These are phyloP conservation scores for Cladophialophora bantiana DNA, from an alignment of 2,329 filamentous ascomycete species.

Conservation along the genomic window DNA sequence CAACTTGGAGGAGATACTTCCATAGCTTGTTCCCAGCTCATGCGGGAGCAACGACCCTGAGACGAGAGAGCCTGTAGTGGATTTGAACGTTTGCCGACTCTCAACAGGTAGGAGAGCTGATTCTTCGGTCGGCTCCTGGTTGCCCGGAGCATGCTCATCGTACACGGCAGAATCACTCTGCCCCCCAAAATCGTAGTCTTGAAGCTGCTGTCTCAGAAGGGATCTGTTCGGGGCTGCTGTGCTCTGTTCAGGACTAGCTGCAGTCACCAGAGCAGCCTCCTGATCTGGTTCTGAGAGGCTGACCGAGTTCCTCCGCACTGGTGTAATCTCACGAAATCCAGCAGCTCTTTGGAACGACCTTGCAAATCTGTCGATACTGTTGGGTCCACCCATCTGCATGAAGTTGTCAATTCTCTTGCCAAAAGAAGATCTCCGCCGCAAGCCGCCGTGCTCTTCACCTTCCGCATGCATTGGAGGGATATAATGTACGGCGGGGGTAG, in stretches of 20 bases:
- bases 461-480: slow-evolving; percentile 29
- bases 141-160: slow-evolving; percentile 36
- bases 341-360: slow-evolving; percentile 91
- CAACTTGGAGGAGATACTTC: slow-evolving; percentile 63
- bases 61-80: slow-evolving; percentile 18
- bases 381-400: slow-evolving; percentile 81
- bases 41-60: slow-evolving; percentile 22
- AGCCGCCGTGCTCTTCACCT: slow-evolving; percentile 32
- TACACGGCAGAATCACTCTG: slow-evolving; percentile 41
- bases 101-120: slow-evolving; percentile 33
- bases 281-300: slow-evolving; percentile 63
- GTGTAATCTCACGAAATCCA: slow-evolving; percentile 85
- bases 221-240: slow-evolving; percentile 40
- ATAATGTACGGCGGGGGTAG: slow-evolving; percentile 30
- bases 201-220: slow-evolving; percentile 43
- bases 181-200: slow-evolving; percentile 31
- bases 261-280: slow-evolving; percentile 54
- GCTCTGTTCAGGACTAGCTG: slow-evolving; percentile 39
- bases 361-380: slow-evolving; percentile 93
- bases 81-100: slow-evolving; percentile 26
- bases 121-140: slow-evolving; percentile 39
- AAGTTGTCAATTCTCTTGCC: slow-evolving; percentile 58
- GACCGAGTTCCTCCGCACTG: slow-evolving; percentile 74
- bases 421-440: slow-evolving; percentile 47
- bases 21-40: slow-evolving; percentile 62